Evolutionary conservation across 306 rosid genomes (phyloP), one percentile per base, ranked within the genome.

Genomic region (Cucurbita moschata): DNA sequence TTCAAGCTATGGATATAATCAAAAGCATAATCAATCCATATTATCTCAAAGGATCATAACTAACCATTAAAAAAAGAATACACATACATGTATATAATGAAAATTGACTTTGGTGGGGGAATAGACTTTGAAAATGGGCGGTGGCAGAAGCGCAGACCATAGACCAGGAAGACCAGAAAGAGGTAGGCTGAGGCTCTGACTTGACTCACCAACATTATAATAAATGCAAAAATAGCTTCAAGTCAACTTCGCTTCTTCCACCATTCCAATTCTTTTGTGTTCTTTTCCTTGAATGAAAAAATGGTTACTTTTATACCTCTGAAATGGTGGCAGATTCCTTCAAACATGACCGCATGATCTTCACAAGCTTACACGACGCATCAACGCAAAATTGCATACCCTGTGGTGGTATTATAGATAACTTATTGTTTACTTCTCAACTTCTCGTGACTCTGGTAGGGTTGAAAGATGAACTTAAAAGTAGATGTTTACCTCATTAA

Each of bases 381-480:
- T 93, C 98, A 63, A 90, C 77, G 76, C 97, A 93, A 10, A 93
- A 84, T 81, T 88, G 91, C 96, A 93, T 88, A 53, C 92, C 96
- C 98, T 93, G 87, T 66, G 75, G 62, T 72, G 79, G 56, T 44
- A 60, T 30, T 5, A 56, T 2, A 19, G 4, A 10, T 9, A 30
- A 30, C 5, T 30, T 30, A 57, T 35, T 57, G 16, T 38, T 57
- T 35, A 57, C 10, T 4, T 6, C 21, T 53, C 18, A 7, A 18
- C 3, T 30, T 26, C 7, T 8, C 1, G 37, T 0, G 19, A 11
- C 66, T 60, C 11, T 26, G 66, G 13, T 13, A 14, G 11, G 44
- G 8, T 58, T n/a, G 49, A 39, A 16, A 39, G 30, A 35, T 1
- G 13, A 39, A 38, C 23, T 15, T 46, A 26, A 46, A 16, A 63